Conservation (phyloP, 2,329 filamentous ascomycete species). For the Ceratocystis eucalypticola region DNA sequence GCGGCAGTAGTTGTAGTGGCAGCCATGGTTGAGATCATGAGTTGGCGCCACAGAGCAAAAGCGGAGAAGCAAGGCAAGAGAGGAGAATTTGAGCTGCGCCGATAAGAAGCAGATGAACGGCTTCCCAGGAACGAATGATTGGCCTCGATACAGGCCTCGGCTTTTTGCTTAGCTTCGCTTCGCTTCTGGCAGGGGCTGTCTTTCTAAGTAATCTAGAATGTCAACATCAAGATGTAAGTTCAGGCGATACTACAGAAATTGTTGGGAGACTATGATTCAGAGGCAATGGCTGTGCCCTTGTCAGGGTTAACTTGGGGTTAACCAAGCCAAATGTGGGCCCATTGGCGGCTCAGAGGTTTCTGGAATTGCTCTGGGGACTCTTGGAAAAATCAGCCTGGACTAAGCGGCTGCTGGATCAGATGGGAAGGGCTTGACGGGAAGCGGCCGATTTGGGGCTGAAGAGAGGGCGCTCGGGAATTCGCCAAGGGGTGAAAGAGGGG, state of each 20-base stretch:
- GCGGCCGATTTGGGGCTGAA: not conserved
- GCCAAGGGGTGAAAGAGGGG: not conserved
- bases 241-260: not conserved
- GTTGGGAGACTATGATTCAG: not conserved
- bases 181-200: not conserved
- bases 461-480: not conserved
- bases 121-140: not conserved
- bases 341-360: not conserved
- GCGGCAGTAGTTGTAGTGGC: not conserved
- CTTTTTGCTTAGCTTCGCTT: not conserved
- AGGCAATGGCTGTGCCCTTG: not conserved
- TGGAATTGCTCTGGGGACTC: not conserved
- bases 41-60: slow-evolving; percentile 15
- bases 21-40: slow-evolving; percentile 28
- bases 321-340: not conserved
- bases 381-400: too few species aligned
- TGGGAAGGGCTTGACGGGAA: not conserved
- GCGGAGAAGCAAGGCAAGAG: not conserved
- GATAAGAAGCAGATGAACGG: not conserved
- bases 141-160: not conserved
- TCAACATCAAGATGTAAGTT: not conserved
- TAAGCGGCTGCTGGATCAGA: not conserved
- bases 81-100: not conserved
- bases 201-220: not conserved
- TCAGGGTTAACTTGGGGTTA: not conserved